Evolutionary conservation across 2,329 filamentous ascomycete species (phyloP).

Genomic region (Nannizzia gypsea): DNA sequence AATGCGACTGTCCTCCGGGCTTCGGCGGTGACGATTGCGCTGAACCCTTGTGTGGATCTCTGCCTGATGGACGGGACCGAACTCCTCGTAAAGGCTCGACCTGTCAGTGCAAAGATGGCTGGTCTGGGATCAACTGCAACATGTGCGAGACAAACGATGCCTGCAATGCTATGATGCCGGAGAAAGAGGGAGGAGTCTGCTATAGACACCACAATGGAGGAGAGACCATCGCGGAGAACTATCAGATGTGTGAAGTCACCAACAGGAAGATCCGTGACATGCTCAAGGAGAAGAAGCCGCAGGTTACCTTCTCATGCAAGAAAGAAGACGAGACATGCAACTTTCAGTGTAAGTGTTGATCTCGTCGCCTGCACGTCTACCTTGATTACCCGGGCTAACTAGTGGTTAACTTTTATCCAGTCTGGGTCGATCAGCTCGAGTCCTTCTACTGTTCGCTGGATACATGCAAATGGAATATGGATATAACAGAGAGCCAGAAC

Average conservation of each 20-base stretch:
- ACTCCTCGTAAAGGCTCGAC: constrained; percentile 57
- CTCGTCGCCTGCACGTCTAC: not conserved
- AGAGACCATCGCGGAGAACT: constrained; percentile 83
- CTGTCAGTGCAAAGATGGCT: constrained; percentile 85
- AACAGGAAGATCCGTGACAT: constrained; percentile 87
- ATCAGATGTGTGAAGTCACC: constrained; percentile 95
- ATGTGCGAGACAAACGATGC: constrained; percentile 75
- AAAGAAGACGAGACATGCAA: constrained; percentile 65
- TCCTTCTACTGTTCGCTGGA: constrained; percentile 92
- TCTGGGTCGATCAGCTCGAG: constrained; percentile 89
- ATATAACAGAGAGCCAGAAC: constrained; percentile 60
- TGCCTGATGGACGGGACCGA: constrained; percentile 68
- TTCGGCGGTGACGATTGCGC: constrained; percentile 93
- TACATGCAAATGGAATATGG: constrained; percentile 61
- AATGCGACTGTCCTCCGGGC: constrained; percentile 82
- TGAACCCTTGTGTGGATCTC: constrained; percentile 79
- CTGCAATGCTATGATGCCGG: constrained; percentile 79
- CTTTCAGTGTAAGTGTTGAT: constrained; percentile 64
- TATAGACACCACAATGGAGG: constrained; percentile 88
- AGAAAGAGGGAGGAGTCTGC: constrained; percentile 70
- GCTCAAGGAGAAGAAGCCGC: constrained; percentile 70
- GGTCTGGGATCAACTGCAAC: constrained; percentile 96
- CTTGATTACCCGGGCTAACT: constrained; percentile 15
- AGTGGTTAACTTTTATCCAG: constrained; percentile 33
- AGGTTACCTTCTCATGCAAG: constrained; percentile 90